phyloP scores from a whole-genome alignment of 768 basidiomycete genomes.

The Collybia mongolica region DNA sequence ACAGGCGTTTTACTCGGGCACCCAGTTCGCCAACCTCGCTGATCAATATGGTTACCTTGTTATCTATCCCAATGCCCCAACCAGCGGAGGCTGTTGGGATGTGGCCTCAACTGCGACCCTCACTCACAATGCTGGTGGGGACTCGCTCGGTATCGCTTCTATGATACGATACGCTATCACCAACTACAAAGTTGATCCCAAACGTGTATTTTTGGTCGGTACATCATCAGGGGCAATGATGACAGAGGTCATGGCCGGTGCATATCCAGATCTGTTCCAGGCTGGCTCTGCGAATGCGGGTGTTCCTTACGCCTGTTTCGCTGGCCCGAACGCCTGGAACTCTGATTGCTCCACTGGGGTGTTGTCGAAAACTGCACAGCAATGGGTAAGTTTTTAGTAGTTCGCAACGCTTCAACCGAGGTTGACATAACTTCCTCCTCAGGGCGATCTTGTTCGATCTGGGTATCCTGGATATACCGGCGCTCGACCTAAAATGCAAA shows the following conservation, averaged over 20 bases:
- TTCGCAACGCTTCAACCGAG: too few species aligned
- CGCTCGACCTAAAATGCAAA: constrained; percentile 45
- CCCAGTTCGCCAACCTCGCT: constrained; percentile 48
- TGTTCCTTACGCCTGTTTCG: constrained; percentile 55
- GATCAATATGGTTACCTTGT: constrained; percentile 51
- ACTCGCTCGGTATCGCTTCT: constrained; percentile 50
- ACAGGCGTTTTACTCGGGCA: constrained; percentile 47
- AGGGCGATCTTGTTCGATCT: constrained; percentile 43
- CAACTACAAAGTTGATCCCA: constrained; percentile 44
- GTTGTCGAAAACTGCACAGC: constrained; percentile 38
- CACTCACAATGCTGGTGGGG: constrained; percentile 54
- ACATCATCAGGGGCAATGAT: constrained; percentile 59
- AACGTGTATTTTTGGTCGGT: constrained; percentile 50
- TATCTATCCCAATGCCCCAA: constrained; percentile 45
- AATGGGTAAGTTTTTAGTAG: constrained; percentile 37
- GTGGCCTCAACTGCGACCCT: constrained; percentile 48
- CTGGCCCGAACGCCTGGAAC: constrained; percentile 47
- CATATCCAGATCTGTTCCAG: constrained; percentile 53
- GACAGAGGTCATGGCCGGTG: constrained; percentile 54
- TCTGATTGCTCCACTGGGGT: constrained; percentile 42
- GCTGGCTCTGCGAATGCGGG: constrained; percentile 51
- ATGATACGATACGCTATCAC: constrained; percentile 46
- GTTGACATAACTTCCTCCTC: neutral
- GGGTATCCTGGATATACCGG: constrained; percentile 57
- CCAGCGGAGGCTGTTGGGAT: constrained; percentile 51